A percentile compares a stretch with the other conserved stretches of the same genome.
Evolutionary conservation across 345 rosid species (phyloP).

Genomic region (Angophora floribunda): DNA sequence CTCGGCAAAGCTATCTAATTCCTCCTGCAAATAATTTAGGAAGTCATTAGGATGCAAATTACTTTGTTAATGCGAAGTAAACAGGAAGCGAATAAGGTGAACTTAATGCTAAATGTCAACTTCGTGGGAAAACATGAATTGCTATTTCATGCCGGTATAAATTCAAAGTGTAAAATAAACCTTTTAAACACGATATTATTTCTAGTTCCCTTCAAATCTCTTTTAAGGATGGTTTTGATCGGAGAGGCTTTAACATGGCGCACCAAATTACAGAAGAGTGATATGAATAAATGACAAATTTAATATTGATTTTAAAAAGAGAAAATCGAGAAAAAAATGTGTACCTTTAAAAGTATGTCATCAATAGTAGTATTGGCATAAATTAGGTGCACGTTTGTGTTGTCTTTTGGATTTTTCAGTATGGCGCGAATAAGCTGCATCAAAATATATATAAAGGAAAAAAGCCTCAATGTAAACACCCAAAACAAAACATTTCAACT

Average conservation of each 20-base stretch:
- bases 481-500: neutral
- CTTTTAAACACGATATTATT: too few relatives aligned
- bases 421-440: conserved; percentile 28
- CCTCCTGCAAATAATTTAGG: conserved; percentile 10
- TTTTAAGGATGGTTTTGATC: neutral
- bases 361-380: conserved; percentile 28
- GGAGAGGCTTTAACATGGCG: neutral
- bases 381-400: conserved; percentile 22
- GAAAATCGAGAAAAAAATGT: too few relatives aligned
- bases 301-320: neutral
- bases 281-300: neutral
- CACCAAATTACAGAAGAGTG: neutral
- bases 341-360: conserved; percentile 41
- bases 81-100: neutral
- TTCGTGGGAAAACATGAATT: neutral
- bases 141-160: neutral
- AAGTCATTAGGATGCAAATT: neutral
- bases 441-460: neutral
- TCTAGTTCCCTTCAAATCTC: neutral
- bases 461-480: neutral
- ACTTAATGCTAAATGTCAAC: neutral
- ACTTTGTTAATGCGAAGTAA: neutral
- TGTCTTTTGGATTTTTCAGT: conserved; percentile 33
- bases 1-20: conserved; percentile 21
- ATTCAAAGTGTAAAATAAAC: neutral